phyloP scores from a whole-genome alignment of 2,329 filamentous ascomycete genomes.

The Fusarium graminum region DNA sequence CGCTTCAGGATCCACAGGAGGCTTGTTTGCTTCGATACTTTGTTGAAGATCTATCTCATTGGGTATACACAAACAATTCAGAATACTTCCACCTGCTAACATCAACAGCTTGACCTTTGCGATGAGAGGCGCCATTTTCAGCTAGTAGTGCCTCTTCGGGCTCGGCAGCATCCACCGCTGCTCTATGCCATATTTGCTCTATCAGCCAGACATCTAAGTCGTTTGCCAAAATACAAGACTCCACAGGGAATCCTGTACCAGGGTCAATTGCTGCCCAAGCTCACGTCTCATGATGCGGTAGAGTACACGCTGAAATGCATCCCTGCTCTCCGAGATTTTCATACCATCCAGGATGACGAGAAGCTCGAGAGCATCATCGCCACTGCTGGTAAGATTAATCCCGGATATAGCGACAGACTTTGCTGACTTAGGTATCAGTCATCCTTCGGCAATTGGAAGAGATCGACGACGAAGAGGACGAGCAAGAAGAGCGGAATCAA shows the following conservation, averaged over 20 bases:
- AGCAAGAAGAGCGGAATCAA: conserved; percentile 42
- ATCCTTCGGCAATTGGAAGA: conserved; percentile 58
- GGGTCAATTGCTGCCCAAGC: conserved; percentile 54
- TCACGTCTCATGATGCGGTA: conserved; percentile 56
- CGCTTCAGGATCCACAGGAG: conserved; percentile 54
- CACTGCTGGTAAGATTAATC: conserved; percentile 43
- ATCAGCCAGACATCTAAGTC: conserved; percentile 56
- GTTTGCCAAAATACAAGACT: conserved; percentile 56
- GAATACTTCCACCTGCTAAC: conserved; percentile 11
- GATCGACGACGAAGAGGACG: conserved; percentile 57
- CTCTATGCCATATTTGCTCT: conserved; percentile 59
- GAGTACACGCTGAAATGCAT: conserved; percentile 59
- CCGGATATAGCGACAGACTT: rapidly evolving
- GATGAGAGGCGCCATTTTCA: conserved; percentile 58
- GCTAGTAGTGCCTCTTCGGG: conserved; percentile 54
- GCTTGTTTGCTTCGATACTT: conserved; percentile 57
- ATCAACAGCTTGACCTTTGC: conserved; percentile 55
- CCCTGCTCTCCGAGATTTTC: conserved; percentile 55
- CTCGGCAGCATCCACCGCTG: conserved; percentile 54
- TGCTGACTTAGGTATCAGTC: conserved; percentile 42
- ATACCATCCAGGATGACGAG: conserved; percentile 55
- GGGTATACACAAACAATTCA: conserved; percentile 45
- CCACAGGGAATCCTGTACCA: conserved; percentile 54
- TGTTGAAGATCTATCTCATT: conserved; percentile 57
- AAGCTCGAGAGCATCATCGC: conserved; percentile 58